These are phyloP conservation scores for Lithospermum erythrorhizon DNA, from an alignment of 257 asterid species.

Conservation along the genomic window DNA sequence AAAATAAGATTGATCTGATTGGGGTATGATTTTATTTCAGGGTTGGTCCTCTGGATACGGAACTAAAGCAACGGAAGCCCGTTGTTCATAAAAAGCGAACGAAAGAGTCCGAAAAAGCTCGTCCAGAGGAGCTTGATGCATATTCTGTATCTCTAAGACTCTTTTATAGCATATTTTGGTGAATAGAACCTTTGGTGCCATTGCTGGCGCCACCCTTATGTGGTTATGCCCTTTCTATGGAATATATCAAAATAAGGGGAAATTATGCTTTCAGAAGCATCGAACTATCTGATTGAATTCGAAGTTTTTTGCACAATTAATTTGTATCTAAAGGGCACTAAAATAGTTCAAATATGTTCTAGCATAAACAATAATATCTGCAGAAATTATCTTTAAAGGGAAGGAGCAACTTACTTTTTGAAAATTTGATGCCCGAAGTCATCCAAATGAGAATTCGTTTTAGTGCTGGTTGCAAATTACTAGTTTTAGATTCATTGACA, in stretches of 20 bases:
- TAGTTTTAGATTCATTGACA: not conserved
- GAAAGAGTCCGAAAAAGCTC: constrained; percentile 44
- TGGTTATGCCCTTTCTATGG: not conserved
- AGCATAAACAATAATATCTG: too few relatives aligned
- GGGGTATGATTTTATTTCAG: constrained; percentile 23
- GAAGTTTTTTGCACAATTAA: too few relatives aligned
- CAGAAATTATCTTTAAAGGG: too few relatives aligned
- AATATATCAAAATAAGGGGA: too few relatives aligned
- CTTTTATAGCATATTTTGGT: not conserved
- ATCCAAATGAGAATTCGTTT: too few relatives aligned
- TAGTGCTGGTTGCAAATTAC: too few relatives aligned
- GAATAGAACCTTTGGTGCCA: not conserved
- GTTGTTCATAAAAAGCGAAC: constrained; percentile 46
- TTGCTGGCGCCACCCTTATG: not conserved
- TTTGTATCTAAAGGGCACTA: too few relatives aligned
- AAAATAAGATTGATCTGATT: not conserved
- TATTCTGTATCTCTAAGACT: not conserved
- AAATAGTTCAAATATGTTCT: too few relatives aligned
- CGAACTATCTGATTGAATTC: too few relatives aligned
- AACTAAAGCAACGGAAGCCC: constrained; percentile 64
- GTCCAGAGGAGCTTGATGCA: constrained; percentile 72
- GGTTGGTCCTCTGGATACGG: constrained; percentile 91
- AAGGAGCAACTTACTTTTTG: too few relatives aligned
- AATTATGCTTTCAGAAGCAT: too few relatives aligned
- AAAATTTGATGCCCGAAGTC: too few relatives aligned